Conservation (phyloP, 2,329 filamentous ascomycete species). For the Dothidotthia symphoricarpi region DNA sequence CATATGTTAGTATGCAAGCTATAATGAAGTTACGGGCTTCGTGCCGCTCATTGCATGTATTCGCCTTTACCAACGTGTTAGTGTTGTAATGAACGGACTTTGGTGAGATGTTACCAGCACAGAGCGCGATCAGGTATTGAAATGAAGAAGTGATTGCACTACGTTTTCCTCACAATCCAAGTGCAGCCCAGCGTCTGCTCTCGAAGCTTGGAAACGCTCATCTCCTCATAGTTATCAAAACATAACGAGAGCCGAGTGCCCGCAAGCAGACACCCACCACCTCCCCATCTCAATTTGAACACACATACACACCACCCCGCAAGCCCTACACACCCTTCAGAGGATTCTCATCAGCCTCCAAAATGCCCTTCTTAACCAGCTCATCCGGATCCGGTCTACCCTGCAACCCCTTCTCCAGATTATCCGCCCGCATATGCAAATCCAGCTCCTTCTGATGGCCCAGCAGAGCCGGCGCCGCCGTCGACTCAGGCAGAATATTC, state of each 20-base stretch:
- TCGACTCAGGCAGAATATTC: constrained; percentile 82
- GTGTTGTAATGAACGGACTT: not conserved
- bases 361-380: constrained; percentile 74
- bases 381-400: constrained; percentile 73
- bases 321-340: constrained; percentile 26
- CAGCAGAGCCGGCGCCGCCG: constrained; percentile 73
- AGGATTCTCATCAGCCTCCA: constrained; percentile 50
- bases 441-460: constrained; percentile 81
- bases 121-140: too few species aligned
- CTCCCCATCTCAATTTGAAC: not conserved
- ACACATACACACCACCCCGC: not conserved
- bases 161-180: constrained; percentile 5
- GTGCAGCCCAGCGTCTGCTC: not conserved
- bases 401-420: constrained; percentile 81
- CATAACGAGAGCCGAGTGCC: not conserved
- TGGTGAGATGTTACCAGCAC: too few species aligned
- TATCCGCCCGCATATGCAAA: constrained; percentile 83
- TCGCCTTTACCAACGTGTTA: not conserved
- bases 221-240: too few species aligned
- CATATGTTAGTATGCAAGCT: too few species aligned
- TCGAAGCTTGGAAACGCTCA: not conserved
- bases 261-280: not conserved
- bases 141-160: too few species aligned
- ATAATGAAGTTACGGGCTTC: constrained; percentile 18
- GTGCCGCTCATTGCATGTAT: constrained; percentile 12